Evolutionary conservation across 2,329 filamentous ascomycete species (phyloP), one percentile per base, ranked within the genome.

Genomic region (Clarireedia hainanense): DNA sequence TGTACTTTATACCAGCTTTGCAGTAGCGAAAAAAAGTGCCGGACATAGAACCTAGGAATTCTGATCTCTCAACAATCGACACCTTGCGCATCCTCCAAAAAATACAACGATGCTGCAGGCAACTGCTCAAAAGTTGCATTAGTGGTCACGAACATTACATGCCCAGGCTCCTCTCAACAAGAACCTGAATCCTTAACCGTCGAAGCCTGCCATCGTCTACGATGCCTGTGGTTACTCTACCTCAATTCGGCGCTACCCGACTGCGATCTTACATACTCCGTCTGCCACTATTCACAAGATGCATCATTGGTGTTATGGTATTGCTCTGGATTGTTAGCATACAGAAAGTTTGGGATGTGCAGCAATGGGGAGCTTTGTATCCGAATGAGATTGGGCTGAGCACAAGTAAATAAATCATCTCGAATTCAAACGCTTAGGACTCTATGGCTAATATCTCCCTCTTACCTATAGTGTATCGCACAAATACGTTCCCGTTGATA

Each of bases 401-500:
- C 40, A 83, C 83, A 51, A 84, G 91, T 94, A 77, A 63, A 85
- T 79, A 37, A 48, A 40, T n/a, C 45, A 34, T 58, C 50, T 50
- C 24, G 23, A 30, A 24, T 50, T 49, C 5, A 30, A 42, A 37
- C 39, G 34, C 24, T 24, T 43, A 6, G 20, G 17, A 42, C 6
- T 2, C 9, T 24, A 12, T 34, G 26, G 52, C 52, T 54, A 49
- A 54, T 30, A 6, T 49, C 10, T 5, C 1, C 1, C 20, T 26
- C n/a, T 23, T 20, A 2, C 52, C 23, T 63, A 14, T 30, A 96
- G 91, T 95, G 75, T 92, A 96, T 72, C 85, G 94, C 59, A 79
- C 95, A 37, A 96, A 96, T 69, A 95, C 92, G 0, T 99, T 90
- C 68, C 90, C 91, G 0, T 76, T 99, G 56, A 84, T 96, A 58